phyloP scores from a whole-genome alignment of 495 filamentous ascomycete genomes.

The Daldinia bambusicola region DNA sequence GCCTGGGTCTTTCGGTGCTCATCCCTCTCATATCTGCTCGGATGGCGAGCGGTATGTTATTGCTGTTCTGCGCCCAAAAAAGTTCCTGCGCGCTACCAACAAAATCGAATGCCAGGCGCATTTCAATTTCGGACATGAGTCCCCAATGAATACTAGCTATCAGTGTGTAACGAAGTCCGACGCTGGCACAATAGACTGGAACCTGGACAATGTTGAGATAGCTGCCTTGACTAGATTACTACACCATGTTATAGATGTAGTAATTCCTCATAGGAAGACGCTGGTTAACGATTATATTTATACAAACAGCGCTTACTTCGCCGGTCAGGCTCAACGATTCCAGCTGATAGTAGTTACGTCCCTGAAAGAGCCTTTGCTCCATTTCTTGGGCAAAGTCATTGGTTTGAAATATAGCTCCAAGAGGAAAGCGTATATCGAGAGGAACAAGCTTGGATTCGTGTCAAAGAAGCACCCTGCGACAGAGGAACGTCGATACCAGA shows the following conservation, averaged over 20 bases:
- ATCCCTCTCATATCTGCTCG: conserved; percentile 26
- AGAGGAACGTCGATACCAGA: conserved; percentile 15
- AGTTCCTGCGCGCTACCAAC: background rate
- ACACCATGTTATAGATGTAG: background rate
- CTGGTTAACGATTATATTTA: background rate
- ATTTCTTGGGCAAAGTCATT: conserved; percentile 13
- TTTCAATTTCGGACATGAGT: background rate
- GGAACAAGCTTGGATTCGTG: background rate
- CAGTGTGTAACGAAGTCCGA: background rate
- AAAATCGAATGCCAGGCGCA: background rate
- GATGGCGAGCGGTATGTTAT: conserved; percentile 25
- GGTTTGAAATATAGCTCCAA: conserved; percentile 7
- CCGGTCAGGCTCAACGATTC: conserved; percentile 17
- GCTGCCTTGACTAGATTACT: background rate
- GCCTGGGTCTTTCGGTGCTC: background rate
- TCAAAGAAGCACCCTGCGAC: conserved; percentile 18
- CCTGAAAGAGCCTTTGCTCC: background rate
- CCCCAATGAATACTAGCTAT: background rate
- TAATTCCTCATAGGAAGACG: conserved; percentile 16
- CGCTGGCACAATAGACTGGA: conserved; percentile 1
- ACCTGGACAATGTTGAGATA: conserved; percentile 28
- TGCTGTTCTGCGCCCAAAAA: background rate
- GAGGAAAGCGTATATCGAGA: conserved; percentile 8
- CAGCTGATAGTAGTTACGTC: conserved; percentile 5
- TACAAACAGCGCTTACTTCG: conserved; percentile 34